Evolutionary conservation across 179 eudicot species (phyloP), one percentile per base, ranked within the genome.

Genomic region (Beta corolliflora): DNA sequence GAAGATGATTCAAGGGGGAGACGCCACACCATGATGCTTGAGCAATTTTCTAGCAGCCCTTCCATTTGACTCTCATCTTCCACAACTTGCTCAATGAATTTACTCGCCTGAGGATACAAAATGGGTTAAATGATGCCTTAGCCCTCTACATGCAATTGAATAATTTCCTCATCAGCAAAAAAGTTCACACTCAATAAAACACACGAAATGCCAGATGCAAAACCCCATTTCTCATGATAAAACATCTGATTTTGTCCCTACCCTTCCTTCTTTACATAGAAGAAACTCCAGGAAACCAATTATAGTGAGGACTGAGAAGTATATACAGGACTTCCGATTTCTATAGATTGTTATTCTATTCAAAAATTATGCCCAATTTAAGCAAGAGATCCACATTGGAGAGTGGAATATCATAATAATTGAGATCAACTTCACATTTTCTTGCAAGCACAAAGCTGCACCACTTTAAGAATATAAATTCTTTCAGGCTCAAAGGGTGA

Each of bases 21-120:
- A 71, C 87, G 87, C 97, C 94, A 92, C 81, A 84, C 92, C 90
- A 90, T 81, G 59, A 90, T 88, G 69, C 85, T 85, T 53, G 85
- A 88, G 80, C 87, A 79, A 77, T 81, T 76, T 44, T 58, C 82
- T 21, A 84, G 80, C 53, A 91, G 78, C 77, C 92, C 90, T 85
- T 91, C 93, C 91, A 92, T 92, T 86, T 91, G 92, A 80, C 91
- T 91, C 83, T 92, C 97, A 77, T 91, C 97, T 85, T 91, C 93
- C 70, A 91, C 90, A 77, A 92, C 76, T 84, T 90, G 93, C 77
- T 90, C 91, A 71, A 92, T 85, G 70, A 92, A 91, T 80, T 88
- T 64, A 70, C 97, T 91, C 71, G 76, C 94, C 97, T 92, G 89
- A 63, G 71, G 12, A 59, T 9, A 66, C 61, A 80, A 54, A 74